Percentiles rank a stretch among this genome's conserved stretches.
These are phyloP conservation scores for Naganishia albida DNA, from an alignment of 1,284 basidiomycete species.

Conservation along the genomic window DNA sequence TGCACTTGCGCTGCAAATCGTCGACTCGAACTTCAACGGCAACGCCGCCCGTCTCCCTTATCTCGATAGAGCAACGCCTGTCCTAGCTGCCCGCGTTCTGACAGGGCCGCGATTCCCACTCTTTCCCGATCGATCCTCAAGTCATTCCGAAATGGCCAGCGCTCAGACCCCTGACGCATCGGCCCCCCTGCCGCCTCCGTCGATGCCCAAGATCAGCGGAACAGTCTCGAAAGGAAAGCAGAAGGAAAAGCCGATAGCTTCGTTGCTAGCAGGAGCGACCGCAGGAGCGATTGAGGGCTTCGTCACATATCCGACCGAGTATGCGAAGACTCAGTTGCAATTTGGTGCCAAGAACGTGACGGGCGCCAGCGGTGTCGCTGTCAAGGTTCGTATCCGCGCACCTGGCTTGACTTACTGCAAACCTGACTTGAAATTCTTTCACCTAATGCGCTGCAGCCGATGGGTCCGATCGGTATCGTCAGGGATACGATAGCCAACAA, in stretches of 20 bases:
- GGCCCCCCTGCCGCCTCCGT: conserved; percentile 17
- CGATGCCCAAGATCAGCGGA: conserved; percentile 7
- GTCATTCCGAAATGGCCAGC: conserved; percentile 13
- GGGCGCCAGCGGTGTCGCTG: conserved; percentile 1
- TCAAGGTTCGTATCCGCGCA: conserved; percentile 40
- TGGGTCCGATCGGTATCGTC: conserved; percentile 46
- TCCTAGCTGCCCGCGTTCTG: too few species aligned
- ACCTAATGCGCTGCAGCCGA: conserved; percentile 39
- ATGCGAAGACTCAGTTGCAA: conserved; percentile 68
- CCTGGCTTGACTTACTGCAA: neutral
- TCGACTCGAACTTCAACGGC: too few species aligned
- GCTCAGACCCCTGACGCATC: conserved; percentile 5
- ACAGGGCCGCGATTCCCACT: too few species aligned
- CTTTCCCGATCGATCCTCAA: too few species aligned
- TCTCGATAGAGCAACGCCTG: too few species aligned
- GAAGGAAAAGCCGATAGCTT: conserved; percentile 53
- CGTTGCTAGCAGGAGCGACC: conserved; percentile 83
- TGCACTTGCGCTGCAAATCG: too few species aligned
- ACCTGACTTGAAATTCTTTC: neutral
- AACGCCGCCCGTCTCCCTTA: too few species aligned
- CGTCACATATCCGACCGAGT: conserved; percentile 74
- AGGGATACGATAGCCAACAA: conserved; percentile 65
- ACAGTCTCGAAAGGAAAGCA: conserved; percentile 11
- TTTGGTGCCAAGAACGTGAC: conserved; percentile 45
- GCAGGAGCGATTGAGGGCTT: conserved; percentile 88